Evolutionary conservation across 1,139 yeast genomes (phyloP).

Genomic region (Diutina mesorugosa): DNA sequence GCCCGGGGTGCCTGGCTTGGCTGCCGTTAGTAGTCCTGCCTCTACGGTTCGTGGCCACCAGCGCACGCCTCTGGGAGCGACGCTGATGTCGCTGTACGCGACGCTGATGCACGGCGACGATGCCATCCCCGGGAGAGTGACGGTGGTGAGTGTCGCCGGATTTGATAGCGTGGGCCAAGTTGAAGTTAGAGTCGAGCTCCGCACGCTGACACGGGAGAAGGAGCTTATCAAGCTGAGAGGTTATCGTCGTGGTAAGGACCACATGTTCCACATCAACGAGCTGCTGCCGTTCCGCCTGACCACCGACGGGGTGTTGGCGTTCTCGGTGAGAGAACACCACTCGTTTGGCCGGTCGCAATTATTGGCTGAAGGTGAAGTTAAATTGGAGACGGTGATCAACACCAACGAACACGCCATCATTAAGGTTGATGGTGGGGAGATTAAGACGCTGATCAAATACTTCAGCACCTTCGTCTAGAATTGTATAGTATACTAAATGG

Average conservation of each 20-base stretch:
- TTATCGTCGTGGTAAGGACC: conserved; percentile 33
- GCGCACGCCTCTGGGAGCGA: conserved; percentile 15
- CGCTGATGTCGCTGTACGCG: conserved; percentile 16
- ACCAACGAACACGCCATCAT: conserved; percentile 19
- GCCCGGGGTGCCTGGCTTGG: conserved; percentile 5
- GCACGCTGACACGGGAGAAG: conserved; percentile 39
- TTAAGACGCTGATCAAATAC: conserved; percentile 16
- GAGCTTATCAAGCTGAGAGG: conserved; percentile 56
- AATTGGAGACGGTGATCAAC: conserved; percentile 23
- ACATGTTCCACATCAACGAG: conserved; percentile 48
- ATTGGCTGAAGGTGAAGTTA: conserved; percentile 41
- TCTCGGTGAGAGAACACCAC: conserved; percentile 57
- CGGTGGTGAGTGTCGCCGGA: conserved; percentile 31
- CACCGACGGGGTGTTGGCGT: conserved; percentile 41
- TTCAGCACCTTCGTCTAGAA: conserved; percentile 4
- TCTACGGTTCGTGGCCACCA: conserved; percentile 11
- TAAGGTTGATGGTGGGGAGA: conserved; percentile 17
- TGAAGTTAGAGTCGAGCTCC: conserved; percentile 40
- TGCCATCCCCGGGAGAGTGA: conserved; percentile 40
- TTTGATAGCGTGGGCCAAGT: conserved; percentile 15
- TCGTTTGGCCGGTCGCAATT: conserved; percentile 61
- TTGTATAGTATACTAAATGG: background rate
- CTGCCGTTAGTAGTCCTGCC: conserved; percentile 4
- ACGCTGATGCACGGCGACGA: conserved; percentile 13
- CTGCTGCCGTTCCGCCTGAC: conserved; percentile 56